Base-by-base conservation (phyloP, 345 rosid species). In the Lenwebbia sp. region DNA sequence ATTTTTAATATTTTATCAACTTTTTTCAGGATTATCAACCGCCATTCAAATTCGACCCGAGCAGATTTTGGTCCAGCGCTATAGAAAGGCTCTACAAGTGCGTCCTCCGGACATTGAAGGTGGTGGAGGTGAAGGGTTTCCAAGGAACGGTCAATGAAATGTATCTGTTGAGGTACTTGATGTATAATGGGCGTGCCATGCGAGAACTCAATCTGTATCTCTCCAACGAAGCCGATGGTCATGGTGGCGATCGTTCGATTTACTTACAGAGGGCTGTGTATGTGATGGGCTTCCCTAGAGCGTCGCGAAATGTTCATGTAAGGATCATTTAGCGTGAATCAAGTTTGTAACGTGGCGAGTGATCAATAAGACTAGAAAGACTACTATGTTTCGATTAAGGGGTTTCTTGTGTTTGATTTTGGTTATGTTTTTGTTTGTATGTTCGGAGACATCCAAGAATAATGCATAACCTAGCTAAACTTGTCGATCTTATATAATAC, bases 121-220 rank as follows among this genome's bases (percentile, higher is more conserved):
- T 86, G 41, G 91, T 92, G n/a, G n/a, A 88, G 82, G 85, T 90
- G 13, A 90, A 84, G 53, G 90, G 90, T 2, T 92, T 90, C 30
- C 44, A 40, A 19, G 91, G 91, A 51, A 75, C 44, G 1, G 5
- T 17, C 7, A 86, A 53, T 17, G 91, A 89, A 51, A 1, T 87
- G 22, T 25, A 33, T 44, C 33, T 92, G 54, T n/a, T 92, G 17
- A 49, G 74, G 6, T 89, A 88, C 84, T n/a, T 92, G 23, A 3
- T 88, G 28, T 30, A 25, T 26, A 74, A 51, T 11, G 92, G 92
- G 28, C 28, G 40, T 19, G 84, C 85, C 13, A 37, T 93, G 88
- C 83, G 85, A 83, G 76, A 86, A 30, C 28, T 92, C 50, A 88
- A 86, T 5, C 83, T 90, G 37, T 87, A 89, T 44, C 62, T 85